A percentile compares a stretch with the other conserved stretches of the same genome.
Evolutionary conservation across 495 filamentous ascomycete genomes (phyloP).

Genomic region (Penicillium macrosclerotiorum): DNA sequence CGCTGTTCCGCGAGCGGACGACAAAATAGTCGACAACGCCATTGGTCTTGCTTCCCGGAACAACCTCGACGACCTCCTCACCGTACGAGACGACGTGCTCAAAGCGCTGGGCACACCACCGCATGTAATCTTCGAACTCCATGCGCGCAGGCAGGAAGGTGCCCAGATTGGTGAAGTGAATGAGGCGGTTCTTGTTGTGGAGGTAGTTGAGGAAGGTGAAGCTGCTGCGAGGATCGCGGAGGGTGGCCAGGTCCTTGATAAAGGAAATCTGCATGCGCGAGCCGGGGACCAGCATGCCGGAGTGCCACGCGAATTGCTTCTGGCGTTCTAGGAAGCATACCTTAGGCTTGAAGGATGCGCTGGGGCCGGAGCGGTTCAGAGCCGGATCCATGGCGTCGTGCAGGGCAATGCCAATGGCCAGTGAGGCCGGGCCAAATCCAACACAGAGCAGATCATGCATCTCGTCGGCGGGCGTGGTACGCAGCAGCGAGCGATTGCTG

Average conservation of each 20-base stretch:
- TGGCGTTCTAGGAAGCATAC: slow-evolving; percentile 87
- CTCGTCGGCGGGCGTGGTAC: slow-evolving; percentile 45
- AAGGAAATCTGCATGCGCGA: slow-evolving; percentile 98
- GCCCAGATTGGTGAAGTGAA: slow-evolving; percentile 84
- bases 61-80: slow-evolving; percentile 64
- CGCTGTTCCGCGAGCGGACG: slow-evolving; percentile 52
- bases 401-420: slow-evolving; percentile 88
- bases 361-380: slow-evolving; percentile 24
- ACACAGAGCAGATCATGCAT: slow-evolving; percentile 84
- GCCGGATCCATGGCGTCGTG: slow-evolving; percentile 62
- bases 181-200: slow-evolving; percentile 69
- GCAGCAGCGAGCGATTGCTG: slow-evolving; percentile 20
- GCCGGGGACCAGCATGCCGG: slow-evolving; percentile 89
- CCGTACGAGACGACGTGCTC: slow-evolving; percentile 74
- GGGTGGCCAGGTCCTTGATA: slow-evolving; percentile 90
- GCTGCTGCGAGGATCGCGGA: slow-evolving; percentile 81
- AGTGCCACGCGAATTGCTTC: slow-evolving; percentile 81
- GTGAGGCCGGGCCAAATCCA: slow-evolving; percentile 89
- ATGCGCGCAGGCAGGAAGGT: slow-evolving; percentile 84
- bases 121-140: slow-evolving; percentile 94
- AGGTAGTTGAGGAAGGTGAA: slow-evolving; percentile 98
- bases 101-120: slow-evolving; percentile 86
- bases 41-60: slow-evolving; percentile 37
- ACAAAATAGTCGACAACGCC: slow-evolving; percentile 52
- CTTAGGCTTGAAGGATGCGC: slow-evolving; percentile 51